Evolutionary conservation across 139 green algal genomes (phyloP).

Genomic region (Chlamydomonas schloesseri): DNA sequence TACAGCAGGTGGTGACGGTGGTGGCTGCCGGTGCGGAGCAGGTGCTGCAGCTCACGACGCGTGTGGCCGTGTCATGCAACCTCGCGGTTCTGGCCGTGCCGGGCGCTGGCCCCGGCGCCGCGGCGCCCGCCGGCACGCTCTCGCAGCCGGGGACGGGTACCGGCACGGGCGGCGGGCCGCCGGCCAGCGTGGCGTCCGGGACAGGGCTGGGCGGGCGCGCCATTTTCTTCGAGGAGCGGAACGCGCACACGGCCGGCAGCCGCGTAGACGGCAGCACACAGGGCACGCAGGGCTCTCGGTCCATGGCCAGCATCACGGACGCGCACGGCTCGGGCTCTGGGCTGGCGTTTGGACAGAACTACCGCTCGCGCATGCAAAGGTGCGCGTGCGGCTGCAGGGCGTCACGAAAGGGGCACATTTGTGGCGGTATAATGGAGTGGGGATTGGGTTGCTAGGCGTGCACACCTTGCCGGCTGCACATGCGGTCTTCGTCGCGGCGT

Average conservation of each 20-base stretch:
- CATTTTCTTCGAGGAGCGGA: conserved; percentile 34
- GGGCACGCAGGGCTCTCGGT: background rate
- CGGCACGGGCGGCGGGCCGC: background rate
- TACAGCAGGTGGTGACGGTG: conserved; percentile 29
- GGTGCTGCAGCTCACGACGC: conserved; percentile 24
- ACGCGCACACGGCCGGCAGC: background rate
- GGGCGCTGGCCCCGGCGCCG: background rate
- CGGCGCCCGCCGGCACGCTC: background rate
- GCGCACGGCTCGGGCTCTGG: background rate
- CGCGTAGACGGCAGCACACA: background rate
- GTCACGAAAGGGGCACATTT: too few species aligned
- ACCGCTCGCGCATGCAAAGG: background rate
- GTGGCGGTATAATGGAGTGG: too few species aligned
- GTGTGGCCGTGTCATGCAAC: background rate
- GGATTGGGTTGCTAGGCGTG: too few species aligned
- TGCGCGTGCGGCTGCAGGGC: background rate
- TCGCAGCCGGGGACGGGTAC: too few species aligned
- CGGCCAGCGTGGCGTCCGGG: too few species aligned
- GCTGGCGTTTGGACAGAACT: background rate
- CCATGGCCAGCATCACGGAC: background rate
- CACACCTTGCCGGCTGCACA: too few species aligned
- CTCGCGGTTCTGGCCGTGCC: background rate
- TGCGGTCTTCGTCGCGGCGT: too few species aligned
- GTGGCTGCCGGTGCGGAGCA: background rate
- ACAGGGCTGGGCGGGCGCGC: background rate